Base-by-base conservation (phyloP, 352 stramenopile genomes). In the Phytopythium helicoides region DNA sequence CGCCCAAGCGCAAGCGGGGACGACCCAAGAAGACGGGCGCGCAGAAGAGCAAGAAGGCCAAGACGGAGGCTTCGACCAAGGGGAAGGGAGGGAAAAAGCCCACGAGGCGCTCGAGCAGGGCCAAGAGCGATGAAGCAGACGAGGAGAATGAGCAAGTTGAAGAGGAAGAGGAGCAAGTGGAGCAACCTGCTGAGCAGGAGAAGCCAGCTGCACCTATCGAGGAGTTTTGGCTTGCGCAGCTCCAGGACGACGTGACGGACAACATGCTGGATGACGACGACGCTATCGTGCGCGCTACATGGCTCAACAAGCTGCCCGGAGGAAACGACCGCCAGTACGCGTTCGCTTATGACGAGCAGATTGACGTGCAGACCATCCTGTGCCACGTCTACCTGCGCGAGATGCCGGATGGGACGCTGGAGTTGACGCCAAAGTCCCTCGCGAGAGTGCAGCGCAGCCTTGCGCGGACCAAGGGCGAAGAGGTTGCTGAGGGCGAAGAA, bases 211-310 rank as follows among this genome's bases (percentile, higher is more conserved):
- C 23, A 18, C 19, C 45, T 7, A 21, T 14, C 10, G 69, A 86
- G 34, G 54, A 66, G 53, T 92, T 89, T 42, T 92, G 76, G 75
- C 53, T 92, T 33, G 82, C 78, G 0, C 64, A 89, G 60, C 60
- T 92, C 54, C 72, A 72, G 38, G 82, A 90, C 61, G 82, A 92
- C 56, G 78, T 89, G 50, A 89, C 79, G 21, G 71, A 84, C 48
- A 67, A 81, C 47, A 92, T 92, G 82, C 52, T 90, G 14, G 62
- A 68, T 6, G 52, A 62, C 18, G 73, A 68, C 14, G 62, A 83
- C 41, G 70, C 62, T 0, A 50, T 49, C 18, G 80, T 92, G 33
- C 79, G 68, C 36, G 53, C 87, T 6, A 78, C 71, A 23, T 92
- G 81, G 77, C 71, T 89, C 28, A 82, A 88, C 54, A 69, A 68